Percentiles rank a stretch among this genome's conserved stretches.
Conservation (phyloP, 164 flowering plant species). For the Piper longum region DNA sequence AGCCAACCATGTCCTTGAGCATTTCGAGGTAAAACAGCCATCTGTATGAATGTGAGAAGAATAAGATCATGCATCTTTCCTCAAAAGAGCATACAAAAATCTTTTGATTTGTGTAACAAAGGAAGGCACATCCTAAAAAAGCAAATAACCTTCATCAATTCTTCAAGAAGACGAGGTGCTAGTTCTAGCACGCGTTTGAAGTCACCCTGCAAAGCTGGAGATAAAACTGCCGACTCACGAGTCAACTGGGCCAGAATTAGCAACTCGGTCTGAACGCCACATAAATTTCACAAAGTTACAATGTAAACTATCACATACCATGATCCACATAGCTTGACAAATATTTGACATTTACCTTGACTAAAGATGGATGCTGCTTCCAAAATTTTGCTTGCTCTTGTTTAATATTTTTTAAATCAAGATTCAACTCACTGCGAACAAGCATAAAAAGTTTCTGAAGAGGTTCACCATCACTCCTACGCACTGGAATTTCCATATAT, state of each 20-base stretch:
- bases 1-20: conserved; percentile 77
- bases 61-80: background rate
- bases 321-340: background rate
- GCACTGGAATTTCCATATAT: conserved; percentile 88
- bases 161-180: conserved; percentile 96
- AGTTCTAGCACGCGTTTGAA: conserved; percentile 65
- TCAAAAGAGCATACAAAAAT: too few relatives aligned
- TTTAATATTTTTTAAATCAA: conserved; percentile 80
- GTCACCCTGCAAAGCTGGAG: conserved; percentile 56
- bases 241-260: conserved; percentile 85
- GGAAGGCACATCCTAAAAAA: too few relatives aligned
- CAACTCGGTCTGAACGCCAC: conserved; percentile 56
- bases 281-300: background rate
- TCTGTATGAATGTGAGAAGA: conserved; percentile 26
- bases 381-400: conserved; percentile 97
- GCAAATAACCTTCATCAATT: conserved; percentile 68
- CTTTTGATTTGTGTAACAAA: too few relatives aligned
- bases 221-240: conserved; percentile 50
- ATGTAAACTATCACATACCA: background rate
- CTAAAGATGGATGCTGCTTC: conserved; percentile 88
- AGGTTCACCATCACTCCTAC: conserved; percentile 79
- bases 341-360: conserved; percentile 38
- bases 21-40: conserved; percentile 78
- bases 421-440: conserved; percentile 83
- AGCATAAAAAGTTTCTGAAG: conserved; percentile 76